Conservation (phyloP, 1,139 yeast genomes). For the Sugiyamaella grinbergsii region DNA sequence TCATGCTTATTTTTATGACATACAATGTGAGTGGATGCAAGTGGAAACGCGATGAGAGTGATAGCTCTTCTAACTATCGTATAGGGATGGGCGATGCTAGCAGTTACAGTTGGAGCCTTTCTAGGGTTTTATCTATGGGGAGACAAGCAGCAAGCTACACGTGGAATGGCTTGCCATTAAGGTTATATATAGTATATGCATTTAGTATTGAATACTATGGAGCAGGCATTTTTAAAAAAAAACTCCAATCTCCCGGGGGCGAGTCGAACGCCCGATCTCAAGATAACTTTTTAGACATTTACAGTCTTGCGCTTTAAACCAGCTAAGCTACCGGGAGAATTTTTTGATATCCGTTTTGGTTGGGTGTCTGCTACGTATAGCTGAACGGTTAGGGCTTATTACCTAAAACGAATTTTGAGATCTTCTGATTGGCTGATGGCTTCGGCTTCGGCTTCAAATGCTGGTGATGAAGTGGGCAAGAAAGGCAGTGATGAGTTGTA, state of each 20-base stretch:
- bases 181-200: neutral
- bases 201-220: too few species aligned
- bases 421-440: too few species aligned
- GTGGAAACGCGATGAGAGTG: neutral
- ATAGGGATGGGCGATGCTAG: slow-evolving; percentile 75
- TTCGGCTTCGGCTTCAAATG: too few species aligned
- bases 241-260: slow-evolving; percentile 80
- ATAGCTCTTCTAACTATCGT: neutral
- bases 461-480: too few species aligned
- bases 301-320: slow-evolving; percentile 66
- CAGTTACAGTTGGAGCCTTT: slow-evolving; percentile 69
- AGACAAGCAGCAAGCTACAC: slow-evolving; percentile 38
- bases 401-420: neutral
- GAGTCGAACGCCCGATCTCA: slow-evolving; percentile 87
- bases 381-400: neutral
- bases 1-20: slow-evolving; percentile 79
- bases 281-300: slow-evolving; percentile 59
- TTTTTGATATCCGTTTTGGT: neutral
- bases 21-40: slow-evolving; percentile 50
- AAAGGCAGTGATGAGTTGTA: too few species aligned
- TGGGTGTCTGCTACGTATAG: neutral
- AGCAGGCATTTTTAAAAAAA: slow-evolving; percentile 34
- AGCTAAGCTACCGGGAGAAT: slow-evolving; percentile 73
- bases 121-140: slow-evolving; percentile 69
- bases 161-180: slow-evolving; percentile 57